Base-by-base conservation (phyloP, 177 flowering plant genomes). In the Vitis hybrid region DNA sequence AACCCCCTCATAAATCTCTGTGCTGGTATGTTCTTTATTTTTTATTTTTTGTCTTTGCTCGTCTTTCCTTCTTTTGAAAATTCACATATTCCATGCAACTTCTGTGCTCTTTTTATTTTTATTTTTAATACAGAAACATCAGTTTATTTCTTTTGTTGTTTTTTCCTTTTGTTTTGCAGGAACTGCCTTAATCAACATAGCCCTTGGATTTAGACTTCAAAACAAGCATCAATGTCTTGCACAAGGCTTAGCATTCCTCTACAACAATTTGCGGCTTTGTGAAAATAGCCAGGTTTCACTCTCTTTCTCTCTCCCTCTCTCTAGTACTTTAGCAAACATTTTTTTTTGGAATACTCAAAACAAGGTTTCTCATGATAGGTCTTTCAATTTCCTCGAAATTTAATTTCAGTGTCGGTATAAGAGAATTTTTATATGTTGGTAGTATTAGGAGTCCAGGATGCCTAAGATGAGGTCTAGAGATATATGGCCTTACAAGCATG, bases 241-340 rank as follows among this genome's bases (percentile, higher is more conserved):
- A 52, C 99, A 94, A 76, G 99, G 97, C 48, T 79, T 94, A 55
- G 86, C 96, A 24, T 94, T 94, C 66, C 94, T 91, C 56, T 81
- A 80, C 81, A 90, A 89, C 74, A 89, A 90, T 80, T 68, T 85
- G 68, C 80, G 79, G 16, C 83, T 87, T 69, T 82, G 85, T 63
- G 76, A 78, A 64, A 81, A 75, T 74, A 94, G 87, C 86, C 97
- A 92, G 91, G 95, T 88, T 48, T 59, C 66, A 10, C 61, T 74
- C 27, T 55, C 11, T 64, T 11, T 11, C 24, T 60, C 48, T 59
- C 66, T 12, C 61, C 71, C 27, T 55, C 11, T 64, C 24, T 11
- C 24, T 60, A 10, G 13, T 60, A 10, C 40, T 60, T 1, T 21
- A 40, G 13, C n/a, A 24, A 11, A n/a, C 30, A 12, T 32, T 21